Base-by-base conservation (phyloP, 495 filamentous ascomycete species). In the Lasiosphaeriaceae sp. region DNA sequence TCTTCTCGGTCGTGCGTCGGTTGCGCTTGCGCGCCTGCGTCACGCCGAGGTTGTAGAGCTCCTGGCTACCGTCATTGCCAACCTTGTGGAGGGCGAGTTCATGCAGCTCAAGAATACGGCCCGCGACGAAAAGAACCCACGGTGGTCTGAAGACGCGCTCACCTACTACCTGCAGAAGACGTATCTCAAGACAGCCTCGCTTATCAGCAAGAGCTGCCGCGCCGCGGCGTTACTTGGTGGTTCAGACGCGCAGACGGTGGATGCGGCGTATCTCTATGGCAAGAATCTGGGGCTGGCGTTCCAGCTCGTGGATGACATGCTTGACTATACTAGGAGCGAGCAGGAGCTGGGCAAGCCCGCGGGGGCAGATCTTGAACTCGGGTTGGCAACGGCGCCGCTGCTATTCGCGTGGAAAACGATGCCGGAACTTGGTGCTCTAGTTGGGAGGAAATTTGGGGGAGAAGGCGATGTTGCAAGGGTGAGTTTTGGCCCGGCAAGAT, bases 81-180 rank as follows among this genome's bases (percentile, higher is more conserved):
- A 98, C 61, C 76, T 98, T 20, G 93, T 98, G 22, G 95, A 98
- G 74, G 94, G 94, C 60, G 94, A 98, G 70, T 96, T 98, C 77
- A 97, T 97, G 92, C 94, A 98, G 76, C 78, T 98, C 52, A 93
- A 96, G 74, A 98, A 98, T 73, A 97, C 94, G 2, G 88, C 87
- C 19, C 80, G 83, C 56, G 93, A 97, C 65, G 93, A 96, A 73
- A 71, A 78, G 55, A 84, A 88, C 58, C 91, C 91, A 0, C 77
- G 79, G 14, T 97, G 88, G 79, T 90, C 87, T 2, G 87, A 95
- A 54, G 88, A 96, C 24, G 89, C 90, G 2, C 78, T 98, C 54
- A 78, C 86, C 9, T 97, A 97, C 71, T 98, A 98, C 68, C 78
- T 98, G n/a, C 90, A 97, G 69, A 98, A 98, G 79, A 97, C 94